Evolutionary conservation across 306 rosid genomes (phyloP), one percentile per base, ranked within the genome.

Genomic region (Malus sylvestris): DNA sequence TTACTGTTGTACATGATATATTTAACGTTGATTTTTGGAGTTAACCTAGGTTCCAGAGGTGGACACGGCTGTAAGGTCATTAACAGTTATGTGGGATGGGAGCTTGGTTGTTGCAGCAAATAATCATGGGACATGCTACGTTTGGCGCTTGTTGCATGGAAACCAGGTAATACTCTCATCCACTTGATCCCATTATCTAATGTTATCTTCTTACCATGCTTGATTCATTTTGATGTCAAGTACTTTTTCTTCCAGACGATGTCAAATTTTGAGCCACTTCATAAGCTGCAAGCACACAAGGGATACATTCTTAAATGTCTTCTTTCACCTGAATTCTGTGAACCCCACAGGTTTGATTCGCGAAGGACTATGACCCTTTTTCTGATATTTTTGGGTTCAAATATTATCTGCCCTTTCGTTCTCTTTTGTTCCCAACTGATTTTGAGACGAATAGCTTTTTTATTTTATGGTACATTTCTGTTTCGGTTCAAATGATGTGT

Each of bases 31-130:
- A 63, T 67, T 14, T 81, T 42, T 75, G 68, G 82, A 58, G 18
- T 74, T 70, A 81, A 73, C 78, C 64, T 87, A 96, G 99, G 99
- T 96, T 75, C 99, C 99, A 58, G 99, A 96, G 85, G 99, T 91
- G 75, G 99, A 96, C 78, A 96, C 98, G 2, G 99, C 98, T 46
- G 99, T 96, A 63, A 96, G 99, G 82, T 96, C 98, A 33, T 81
- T 92, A 71, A 96, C 99, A 40, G 96, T 96, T 51, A 96, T 96
- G 99, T 92, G 99, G 99, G 99, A 96, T 81, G 99, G 99, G 40
- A 96, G 97, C 87, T 77, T 96, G 89, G 99, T 96, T 68, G 99
- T 96, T 81, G 98, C 99, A 52, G 99, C 98, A 83, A 96, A 96
- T 91, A 96, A 96, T 86, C 86, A 89, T 23, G 98, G 99, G 80